Evolutionary conservation across 2,329 filamentous ascomycete genomes (phyloP).

Genomic region (Cladosporium sp.): DNA sequence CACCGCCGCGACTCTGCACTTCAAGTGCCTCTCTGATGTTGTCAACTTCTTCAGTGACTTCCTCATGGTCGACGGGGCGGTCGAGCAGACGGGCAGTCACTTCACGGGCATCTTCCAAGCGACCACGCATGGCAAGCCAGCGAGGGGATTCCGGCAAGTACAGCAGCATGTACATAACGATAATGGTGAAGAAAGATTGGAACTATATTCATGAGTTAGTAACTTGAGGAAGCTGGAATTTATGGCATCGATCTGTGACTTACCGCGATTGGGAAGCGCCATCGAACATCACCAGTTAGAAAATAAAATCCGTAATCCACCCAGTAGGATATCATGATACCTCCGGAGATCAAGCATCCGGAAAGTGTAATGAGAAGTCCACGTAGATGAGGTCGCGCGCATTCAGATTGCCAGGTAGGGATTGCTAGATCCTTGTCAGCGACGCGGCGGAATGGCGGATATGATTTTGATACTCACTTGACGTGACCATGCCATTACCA

Average conservation of each 20-base stretch:
- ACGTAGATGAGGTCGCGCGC: constrained; percentile 43
- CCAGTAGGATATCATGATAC: constrained; percentile 46
- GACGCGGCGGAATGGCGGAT: background rate
- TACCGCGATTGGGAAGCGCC: constrained; percentile 7
- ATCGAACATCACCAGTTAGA: background rate
- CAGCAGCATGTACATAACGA: constrained; percentile 10
- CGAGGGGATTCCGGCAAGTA: constrained; percentile 13
- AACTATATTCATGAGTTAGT: background rate
- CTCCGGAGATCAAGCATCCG: constrained; percentile 45
- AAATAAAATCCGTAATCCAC: constrained; percentile 36
- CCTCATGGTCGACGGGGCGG: background rate
- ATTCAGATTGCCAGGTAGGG: constrained; percentile 46
- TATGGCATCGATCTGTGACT: background rate
- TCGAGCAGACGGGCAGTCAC: constrained; percentile 5
- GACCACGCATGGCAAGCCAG: constrained; percentile 11
- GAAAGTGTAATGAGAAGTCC: constrained; percentile 46
- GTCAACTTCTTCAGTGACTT: constrained; percentile 1
- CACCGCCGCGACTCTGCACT: background rate
- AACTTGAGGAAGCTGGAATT: background rate
- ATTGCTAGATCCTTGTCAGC: constrained; percentile 27
- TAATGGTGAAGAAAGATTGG: constrained; percentile 10
- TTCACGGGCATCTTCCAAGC: constrained; percentile 8
- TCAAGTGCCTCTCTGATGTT: constrained; percentile 10
- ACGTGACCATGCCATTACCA: constrained; percentile 48
- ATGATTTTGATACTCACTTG: constrained; percentile 23